phyloP scores from a whole-genome alignment of 345 rosid species.

The Euphorbia peplus region DNA sequence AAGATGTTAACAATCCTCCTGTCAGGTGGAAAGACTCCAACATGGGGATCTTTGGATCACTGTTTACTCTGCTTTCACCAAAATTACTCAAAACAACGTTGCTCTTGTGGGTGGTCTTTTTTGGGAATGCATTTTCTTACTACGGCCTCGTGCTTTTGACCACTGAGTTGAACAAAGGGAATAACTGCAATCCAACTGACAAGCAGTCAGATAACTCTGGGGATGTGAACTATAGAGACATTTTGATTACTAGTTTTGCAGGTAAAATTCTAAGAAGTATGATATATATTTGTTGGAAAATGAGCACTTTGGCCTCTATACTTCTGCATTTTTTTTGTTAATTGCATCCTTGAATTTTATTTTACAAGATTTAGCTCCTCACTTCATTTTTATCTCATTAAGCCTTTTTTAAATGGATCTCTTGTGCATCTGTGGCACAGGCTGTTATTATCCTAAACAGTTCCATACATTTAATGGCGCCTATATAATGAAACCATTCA shows the following conservation, averaged over 20 bases:
- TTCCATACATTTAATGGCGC: background rate
- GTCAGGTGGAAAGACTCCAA: constrained; percentile 37
- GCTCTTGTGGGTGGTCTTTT: constrained; percentile 80
- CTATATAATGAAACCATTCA: too few relatives aligned
- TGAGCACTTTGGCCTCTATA: background rate
- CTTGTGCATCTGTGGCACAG: background rate
- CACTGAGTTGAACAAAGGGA: constrained; percentile 65
- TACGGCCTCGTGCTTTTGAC: constrained; percentile 91
- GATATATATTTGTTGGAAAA: background rate
- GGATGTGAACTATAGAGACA: constrained; percentile 58
- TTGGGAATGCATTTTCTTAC: constrained; percentile 87
- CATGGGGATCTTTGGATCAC: constrained; percentile 36
- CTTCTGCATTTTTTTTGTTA: background rate
- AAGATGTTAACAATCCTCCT: constrained; percentile 14
- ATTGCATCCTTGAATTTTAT: background rate
- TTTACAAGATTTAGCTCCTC: background rate
- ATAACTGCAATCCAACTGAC: constrained; percentile 34
- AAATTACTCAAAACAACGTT: constrained; percentile 57
- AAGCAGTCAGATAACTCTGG: constrained; percentile 27
- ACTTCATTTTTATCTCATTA: background rate
- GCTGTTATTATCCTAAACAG: background rate
- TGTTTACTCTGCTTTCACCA: constrained; percentile 65
- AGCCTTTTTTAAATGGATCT: background rate
- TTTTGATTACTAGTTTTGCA: constrained; percentile 82
- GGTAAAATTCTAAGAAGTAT: constrained; percentile 33